Base-by-base conservation (phyloP, 2,329 filamentous ascomycete genomes). In the Diaporthe sp. region DNA sequence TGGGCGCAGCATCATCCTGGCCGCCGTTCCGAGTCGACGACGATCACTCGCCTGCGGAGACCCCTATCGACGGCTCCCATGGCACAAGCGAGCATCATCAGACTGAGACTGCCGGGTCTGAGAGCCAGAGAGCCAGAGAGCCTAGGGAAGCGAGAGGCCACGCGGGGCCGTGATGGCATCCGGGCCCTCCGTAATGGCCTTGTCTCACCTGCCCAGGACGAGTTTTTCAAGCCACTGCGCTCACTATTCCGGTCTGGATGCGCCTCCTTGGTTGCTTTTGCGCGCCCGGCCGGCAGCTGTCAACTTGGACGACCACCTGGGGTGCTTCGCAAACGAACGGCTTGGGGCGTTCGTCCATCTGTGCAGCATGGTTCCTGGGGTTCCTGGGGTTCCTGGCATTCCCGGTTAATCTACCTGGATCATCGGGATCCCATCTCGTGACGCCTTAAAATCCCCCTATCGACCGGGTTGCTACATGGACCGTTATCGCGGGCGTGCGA, bases 381-480 rank as follows among this genome's bases (percentile, higher is more conserved):
- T 60, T 31, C 49, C 49, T 65, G 13, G 42, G n/a, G 25, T 19
- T 44, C 39, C 60, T 44, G 39, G 39, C 31, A n/a, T 49, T 31
- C 51, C 49, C 62, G 37, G 17, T 46, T 42, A 60, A 75, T 72
- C 31, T 75, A 76, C 67, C 34, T 75, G 75, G 67, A 61, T 67
- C 75, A 67, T 53, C 42, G 51, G 67, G 25, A 65, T 62, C 58
- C 37, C 71, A 51, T 71, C 62, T 71, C 49, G 65, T 74, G 72
- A 65, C 65, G 28, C 15, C 61, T 49, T 51, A 19, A 58, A 67
- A 28, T 34, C 61, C 67, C 55, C 58, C 46, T 37, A 73, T 55
- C 46, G 49, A 65, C 71, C 58, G 75, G 72, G 58, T 67, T 61
- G n/a, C 42, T 72, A 67, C 75, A 19, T 75, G 31, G 15, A 61